Percentiles rank a stretch among this genome's conserved stretches.
Evolutionary conservation across 768 basidiomycete species (phyloP).

Genomic region (Tulasnella sp.): DNA sequence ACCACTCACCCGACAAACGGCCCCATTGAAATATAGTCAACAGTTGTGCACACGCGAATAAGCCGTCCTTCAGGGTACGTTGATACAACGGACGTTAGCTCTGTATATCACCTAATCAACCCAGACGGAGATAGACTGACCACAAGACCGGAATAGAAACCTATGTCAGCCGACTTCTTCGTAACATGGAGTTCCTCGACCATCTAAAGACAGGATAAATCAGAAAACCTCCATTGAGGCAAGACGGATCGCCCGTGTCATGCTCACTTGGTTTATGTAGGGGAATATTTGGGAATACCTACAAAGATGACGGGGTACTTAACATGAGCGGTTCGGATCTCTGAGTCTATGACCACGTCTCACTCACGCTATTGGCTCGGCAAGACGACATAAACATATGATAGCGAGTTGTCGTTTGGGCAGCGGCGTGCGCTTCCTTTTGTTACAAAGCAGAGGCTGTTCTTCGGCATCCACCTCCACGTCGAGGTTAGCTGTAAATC

Average conservation of each 20-base stretch:
- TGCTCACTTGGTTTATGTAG: conserved; percentile 18
- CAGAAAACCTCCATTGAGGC: background rate
- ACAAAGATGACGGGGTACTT: background rate
- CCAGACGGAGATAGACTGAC: background rate
- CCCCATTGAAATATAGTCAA: conserved; percentile 19
- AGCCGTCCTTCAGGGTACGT: background rate
- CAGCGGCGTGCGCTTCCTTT: conserved; percentile 14
- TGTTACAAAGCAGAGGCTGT: background rate
- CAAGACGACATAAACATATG: conserved; percentile 17
- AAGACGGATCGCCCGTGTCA: background rate
- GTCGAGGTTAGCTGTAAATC: background rate
- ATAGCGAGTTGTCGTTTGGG: conserved; percentile 18
- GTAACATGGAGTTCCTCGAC: conserved; percentile 16
- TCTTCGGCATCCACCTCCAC: background rate
- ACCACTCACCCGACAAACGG: conserved; percentile 17
- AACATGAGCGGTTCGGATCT: background rate
- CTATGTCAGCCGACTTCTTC: conserved; percentile 13
- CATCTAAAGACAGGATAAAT: conserved; percentile 3
- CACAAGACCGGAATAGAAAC: conserved; percentile 17
- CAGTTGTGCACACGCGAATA: conserved; percentile 19
- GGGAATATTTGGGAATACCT: conserved; percentile 19
- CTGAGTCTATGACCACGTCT: background rate
- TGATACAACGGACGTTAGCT: background rate
- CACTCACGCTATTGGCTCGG: conserved; percentile 19
- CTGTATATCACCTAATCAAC: background rate